A percentile compares a stretch with the other conserved stretches of the same genome.
Conservation (phyloP, 495 filamentous ascomycete species). For the Talaromyces borbonicus region DNA sequence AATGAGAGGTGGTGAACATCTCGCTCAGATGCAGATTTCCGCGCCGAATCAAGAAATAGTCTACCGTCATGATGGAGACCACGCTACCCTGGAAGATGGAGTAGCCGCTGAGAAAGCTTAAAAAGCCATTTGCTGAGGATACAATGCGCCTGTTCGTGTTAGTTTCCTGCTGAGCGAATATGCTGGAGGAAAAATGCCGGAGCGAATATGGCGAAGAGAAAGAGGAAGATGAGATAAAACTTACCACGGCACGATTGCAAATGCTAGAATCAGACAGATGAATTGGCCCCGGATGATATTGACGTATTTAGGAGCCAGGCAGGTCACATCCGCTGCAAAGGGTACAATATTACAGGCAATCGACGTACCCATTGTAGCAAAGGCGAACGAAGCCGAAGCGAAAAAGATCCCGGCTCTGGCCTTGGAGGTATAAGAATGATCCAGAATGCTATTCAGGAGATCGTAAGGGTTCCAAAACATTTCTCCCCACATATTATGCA, state of each 20-base stretch:
- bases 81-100: conserved; percentile 34
- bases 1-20: conserved; percentile 5
- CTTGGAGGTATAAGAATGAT: conserved; percentile 19
- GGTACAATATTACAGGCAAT: conserved; percentile 45
- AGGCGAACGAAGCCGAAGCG: conserved; percentile 19
- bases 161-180: neutral
- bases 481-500: conserved; percentile 10
- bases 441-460: conserved; percentile 16
- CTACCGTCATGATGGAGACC: conserved; percentile 27
- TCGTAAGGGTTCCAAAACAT: conserved; percentile 18
- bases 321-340: conserved; percentile 44
- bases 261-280: conserved; percentile 36
- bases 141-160: conserved; percentile 8
- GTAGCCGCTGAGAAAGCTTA: conserved; percentile 37
- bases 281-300: conserved; percentile 47
- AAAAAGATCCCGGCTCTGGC: conserved; percentile 35
- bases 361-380: conserved; percentile 32
- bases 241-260: conserved; percentile 40
- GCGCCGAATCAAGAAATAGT: conserved; percentile 30
- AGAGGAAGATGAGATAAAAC: neutral
- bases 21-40: conserved; percentile 9
- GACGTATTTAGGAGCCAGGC: conserved; percentile 42
- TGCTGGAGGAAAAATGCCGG: neutral
- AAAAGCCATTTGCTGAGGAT: conserved; percentile 28
- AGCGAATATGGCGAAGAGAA: neutral